These are phyloP conservation scores for Astraeus odoratus DNA, from an alignment of 768 basidiomycete species.

Conservation along the genomic window DNA sequence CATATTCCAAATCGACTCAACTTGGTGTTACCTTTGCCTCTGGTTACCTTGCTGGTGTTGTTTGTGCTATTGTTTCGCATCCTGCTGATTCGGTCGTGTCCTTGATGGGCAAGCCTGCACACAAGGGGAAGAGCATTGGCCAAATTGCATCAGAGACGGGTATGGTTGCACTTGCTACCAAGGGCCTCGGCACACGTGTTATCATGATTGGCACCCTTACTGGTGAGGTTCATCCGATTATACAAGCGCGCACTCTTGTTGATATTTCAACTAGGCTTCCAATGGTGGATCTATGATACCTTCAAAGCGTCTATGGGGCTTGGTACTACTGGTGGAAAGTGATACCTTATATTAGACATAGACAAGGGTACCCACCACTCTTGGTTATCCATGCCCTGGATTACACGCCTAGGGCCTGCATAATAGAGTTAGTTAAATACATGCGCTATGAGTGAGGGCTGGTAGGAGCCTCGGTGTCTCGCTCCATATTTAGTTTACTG, in stretches of 20 bases:
- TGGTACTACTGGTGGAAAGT: constrained; percentile 87
- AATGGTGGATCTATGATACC: constrained; percentile 91
- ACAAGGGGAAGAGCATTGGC: constrained; percentile 76
- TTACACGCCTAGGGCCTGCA: too few species aligned
- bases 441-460: too few species aligned
- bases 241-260: too few species aligned
- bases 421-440: too few species aligned
- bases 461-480: too few species aligned
- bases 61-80: constrained; percentile 94
- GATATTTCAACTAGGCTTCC: too few species aligned
- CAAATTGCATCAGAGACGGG: constrained; percentile 69
- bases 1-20: constrained; percentile 75
- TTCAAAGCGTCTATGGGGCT: constrained; percentile 83
- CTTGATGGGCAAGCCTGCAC: constrained; percentile 82
- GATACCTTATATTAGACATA: constrained; percentile 12
- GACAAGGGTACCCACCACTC: too few species aligned
- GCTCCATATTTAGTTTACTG: too few species aligned
- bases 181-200: constrained; percentile 83
- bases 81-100: constrained; percentile 93
- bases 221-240: too few species aligned
- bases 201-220: constrained; percentile 70
- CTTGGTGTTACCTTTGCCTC: constrained; percentile 86
- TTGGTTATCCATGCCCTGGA: too few species aligned
- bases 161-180: constrained; percentile 56
- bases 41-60: constrained; percentile 92